Percentiles rank a stretch among this genome's conserved stretches.
Conservation (phyloP, 805 yeast genomes). For the Wickerhamiella sergipiensis region DNA sequence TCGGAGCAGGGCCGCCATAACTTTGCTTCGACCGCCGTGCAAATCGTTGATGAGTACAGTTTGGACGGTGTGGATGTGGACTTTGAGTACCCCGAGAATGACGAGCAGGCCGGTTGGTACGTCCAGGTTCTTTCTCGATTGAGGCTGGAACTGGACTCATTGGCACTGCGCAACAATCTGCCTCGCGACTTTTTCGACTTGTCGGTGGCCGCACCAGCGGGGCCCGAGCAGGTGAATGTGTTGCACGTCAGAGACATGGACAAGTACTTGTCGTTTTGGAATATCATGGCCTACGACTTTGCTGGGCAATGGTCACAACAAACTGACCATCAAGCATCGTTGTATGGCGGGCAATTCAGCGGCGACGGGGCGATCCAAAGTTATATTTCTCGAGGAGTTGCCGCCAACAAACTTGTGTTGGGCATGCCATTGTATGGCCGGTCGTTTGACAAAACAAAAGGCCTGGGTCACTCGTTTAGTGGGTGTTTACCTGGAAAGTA, state of each 20-base stretch:
- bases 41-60: conserved; percentile 37
- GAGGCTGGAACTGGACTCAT: conserved; percentile 28
- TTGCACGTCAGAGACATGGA: conserved; percentile 45
- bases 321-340: conserved; percentile 59
- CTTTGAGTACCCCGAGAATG: conserved; percentile 73
- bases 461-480: conserved; percentile 31
- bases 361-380: conserved; percentile 36
- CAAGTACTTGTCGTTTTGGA: conserved; percentile 50
- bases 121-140: conserved; percentile 31
- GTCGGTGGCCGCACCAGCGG: conserved; percentile 69
- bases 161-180: conserved; percentile 23
- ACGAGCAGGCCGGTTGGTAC: conserved; percentile 33
- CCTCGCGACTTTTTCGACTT: conserved; percentile 31
- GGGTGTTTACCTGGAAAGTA: conserved; percentile 31
- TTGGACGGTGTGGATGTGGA: conserved; percentile 90
- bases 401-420: conserved; percentile 41
- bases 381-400: conserved; percentile 33
- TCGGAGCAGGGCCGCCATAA: conserved; percentile 27
- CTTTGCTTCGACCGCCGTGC: conserved; percentile 40
- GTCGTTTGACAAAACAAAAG: conserved; percentile 31
- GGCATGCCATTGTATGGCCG: conserved; percentile 88
- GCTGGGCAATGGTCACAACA: conserved; percentile 59
- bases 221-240: conserved; percentile 30
- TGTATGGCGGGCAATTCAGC: conserved; percentile 35
- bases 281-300: conserved; percentile 85